Conservation (phyloP, 2,329 filamentous ascomycete species). For the Samsoniella hepiali region DNA sequence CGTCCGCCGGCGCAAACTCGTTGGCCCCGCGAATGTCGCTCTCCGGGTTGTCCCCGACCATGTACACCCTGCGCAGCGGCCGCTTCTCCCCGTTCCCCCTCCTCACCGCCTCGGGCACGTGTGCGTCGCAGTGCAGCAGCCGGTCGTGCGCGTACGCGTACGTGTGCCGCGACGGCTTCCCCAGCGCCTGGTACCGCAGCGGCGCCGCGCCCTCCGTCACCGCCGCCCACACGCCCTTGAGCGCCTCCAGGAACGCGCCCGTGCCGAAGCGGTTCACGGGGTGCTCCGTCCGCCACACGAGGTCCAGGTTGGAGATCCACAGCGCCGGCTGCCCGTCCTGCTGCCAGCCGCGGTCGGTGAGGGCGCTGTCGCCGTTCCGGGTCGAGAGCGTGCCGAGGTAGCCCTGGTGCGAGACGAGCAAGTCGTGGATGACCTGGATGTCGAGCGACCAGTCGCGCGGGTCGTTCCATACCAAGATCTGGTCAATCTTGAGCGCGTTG, state of each 20-base stretch:
- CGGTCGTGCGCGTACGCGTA: conserved; percentile 78
- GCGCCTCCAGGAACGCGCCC: conserved; percentile 80
- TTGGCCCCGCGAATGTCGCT: conserved; percentile 90
- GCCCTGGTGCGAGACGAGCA: conserved; percentile 75
- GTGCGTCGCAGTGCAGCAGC: conserved; percentile 51
- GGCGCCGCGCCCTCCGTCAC: conserved; percentile 57
- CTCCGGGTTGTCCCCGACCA: conserved; percentile 88
- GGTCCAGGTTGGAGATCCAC: conserved; percentile 87
- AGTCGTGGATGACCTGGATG: conserved; percentile 76
- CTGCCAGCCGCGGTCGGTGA: conserved; percentile 77
- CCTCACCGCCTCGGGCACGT: conserved; percentile 24
- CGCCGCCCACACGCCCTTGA: conserved; percentile 75
- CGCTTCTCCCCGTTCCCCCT: conserved; percentile 44
- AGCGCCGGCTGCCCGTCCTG: conserved; percentile 75
- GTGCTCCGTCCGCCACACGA: conserved; percentile 84
- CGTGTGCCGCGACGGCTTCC: conserved; percentile 75
- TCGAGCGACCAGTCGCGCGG: conserved; percentile 95
- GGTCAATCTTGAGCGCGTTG: conserved; percentile 71
- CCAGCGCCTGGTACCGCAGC: conserved; percentile 66
- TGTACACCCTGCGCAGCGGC: conserved; percentile 75
- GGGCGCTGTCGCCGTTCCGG: conserved; percentile 61
- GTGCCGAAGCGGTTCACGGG: conserved; percentile 85
- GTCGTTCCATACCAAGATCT: conserved; percentile 92
- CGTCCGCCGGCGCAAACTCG: conserved; percentile 61
- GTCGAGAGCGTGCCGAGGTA: conserved; percentile 75